These are phyloP conservation scores for Chlamydomonas incerta DNA, from an alignment of 139 green algal genomes.

Conservation along the genomic window DNA sequence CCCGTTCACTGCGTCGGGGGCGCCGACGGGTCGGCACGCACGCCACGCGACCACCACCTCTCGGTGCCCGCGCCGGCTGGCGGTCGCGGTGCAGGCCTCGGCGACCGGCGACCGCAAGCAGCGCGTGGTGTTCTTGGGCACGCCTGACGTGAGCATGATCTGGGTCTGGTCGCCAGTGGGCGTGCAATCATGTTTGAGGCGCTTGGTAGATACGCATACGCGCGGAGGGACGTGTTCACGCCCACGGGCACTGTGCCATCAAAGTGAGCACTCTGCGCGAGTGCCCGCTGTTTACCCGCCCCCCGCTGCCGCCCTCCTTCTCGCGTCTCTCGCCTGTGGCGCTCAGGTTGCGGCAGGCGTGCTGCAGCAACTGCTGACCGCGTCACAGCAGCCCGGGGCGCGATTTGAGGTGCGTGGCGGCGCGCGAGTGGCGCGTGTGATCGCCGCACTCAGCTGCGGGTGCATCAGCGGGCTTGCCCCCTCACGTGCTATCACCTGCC, in stretches of 20 bases:
- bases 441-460: too few relatives aligned
- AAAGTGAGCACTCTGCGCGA: neutral
- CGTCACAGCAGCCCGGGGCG: slow-evolving; percentile 52
- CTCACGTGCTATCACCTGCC: neutral
- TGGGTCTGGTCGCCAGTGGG: neutral
- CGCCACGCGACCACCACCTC: too few relatives aligned
- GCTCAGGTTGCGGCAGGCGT: slow-evolving; percentile 81
- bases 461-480: too few relatives aligned
- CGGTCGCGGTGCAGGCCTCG: neutral
- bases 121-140: neutral
- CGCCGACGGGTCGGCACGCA: too few relatives aligned
- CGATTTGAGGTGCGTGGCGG: slow-evolving; percentile 71
- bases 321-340: too few relatives aligned
- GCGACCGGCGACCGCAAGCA: neutral
- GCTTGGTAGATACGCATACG: too few relatives aligned
- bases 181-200: neutral
- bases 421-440: neutral
- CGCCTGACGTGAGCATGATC: neutral
- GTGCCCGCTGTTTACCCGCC: neutral
- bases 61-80: too few relatives aligned
- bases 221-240: too few relatives aligned
- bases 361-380: slow-evolving; percentile 74
- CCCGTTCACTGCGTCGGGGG: too few relatives aligned
- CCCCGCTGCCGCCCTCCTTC: too few relatives aligned
- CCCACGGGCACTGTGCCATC: neutral